Percentiles rank a stretch among this genome's conserved stretches.
These are phyloP conservation scores for Phytophthora ramorum DNA, from an alignment of 352 stramenopile genomes.

Conservation along the genomic window DNA sequence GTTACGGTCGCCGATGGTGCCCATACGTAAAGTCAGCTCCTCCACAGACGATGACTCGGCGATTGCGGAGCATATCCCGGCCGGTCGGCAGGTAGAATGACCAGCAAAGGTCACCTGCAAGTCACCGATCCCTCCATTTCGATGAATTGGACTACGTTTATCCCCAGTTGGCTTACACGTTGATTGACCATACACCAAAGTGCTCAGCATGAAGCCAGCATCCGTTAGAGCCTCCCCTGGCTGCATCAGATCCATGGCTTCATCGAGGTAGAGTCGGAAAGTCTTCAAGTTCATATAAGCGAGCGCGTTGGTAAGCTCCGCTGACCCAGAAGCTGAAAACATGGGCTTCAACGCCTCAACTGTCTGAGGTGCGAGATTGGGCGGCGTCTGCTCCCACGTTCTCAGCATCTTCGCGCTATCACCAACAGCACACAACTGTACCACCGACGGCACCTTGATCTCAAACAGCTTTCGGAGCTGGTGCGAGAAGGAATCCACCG, in stretches of 20 bases:
- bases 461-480: not conserved
- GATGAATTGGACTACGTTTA: not conserved
- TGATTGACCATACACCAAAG: slow-evolving; percentile 4
- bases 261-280: slow-evolving; percentile 15
- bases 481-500: not conserved
- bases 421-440: slow-evolving; percentile 20
- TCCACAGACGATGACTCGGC: slow-evolving; percentile 1
- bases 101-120: slow-evolving; percentile 10
- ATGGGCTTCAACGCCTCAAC: slow-evolving; percentile 17
- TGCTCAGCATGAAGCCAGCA: slow-evolving; percentile 9
- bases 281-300: slow-evolving; percentile 14
- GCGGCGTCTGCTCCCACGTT: not conserved
- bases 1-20: slow-evolving; percentile 1
- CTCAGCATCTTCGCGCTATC: slow-evolving; percentile 5
- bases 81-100: not conserved
- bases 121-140: not conserved
- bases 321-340: slow-evolving; percentile 3
- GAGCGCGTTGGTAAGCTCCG: slow-evolving; percentile 4
- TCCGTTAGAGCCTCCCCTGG: not conserved
- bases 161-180: not conserved
- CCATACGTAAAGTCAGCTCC: slow-evolving; percentile 7
- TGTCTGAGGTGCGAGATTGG: not conserved
- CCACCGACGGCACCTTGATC: slow-evolving; percentile 4
- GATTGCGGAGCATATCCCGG: slow-evolving; percentile 20
- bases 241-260: not conserved